phyloP scores from a whole-genome alignment of 208 protist species.

The Wallacemonas collosoma region DNA sequence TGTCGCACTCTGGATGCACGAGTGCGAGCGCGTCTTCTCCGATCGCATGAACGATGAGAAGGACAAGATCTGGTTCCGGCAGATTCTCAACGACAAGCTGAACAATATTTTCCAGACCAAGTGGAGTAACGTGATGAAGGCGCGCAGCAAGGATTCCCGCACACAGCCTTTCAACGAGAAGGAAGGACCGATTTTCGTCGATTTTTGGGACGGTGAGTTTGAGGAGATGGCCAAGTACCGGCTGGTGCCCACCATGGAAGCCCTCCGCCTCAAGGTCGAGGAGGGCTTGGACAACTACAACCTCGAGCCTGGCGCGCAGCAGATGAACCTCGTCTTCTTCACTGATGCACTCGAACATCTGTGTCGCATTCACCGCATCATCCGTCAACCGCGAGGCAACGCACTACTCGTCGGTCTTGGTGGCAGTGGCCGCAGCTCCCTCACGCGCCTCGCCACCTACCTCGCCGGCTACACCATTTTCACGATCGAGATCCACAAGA shows the following conservation, averaged over 20 bases:
- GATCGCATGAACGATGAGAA: conserved; percentile 95
- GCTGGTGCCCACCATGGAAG: conserved; percentile 90
- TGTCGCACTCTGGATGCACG: conserved; percentile 97
- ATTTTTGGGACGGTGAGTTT: conserved; percentile 94
- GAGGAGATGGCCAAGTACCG: conserved; percentile 95
- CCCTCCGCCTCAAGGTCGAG: conserved; percentile 92
- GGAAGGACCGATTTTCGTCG: conserved; percentile 94
- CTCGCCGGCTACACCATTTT: conserved; percentile 96
- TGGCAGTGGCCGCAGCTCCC: conserved; percentile 96
- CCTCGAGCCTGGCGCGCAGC: conserved; percentile 83
- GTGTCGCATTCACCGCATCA: conserved; percentile 96
- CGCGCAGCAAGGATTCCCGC: conserved; percentile 58
- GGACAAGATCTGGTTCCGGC: conserved; percentile 94
- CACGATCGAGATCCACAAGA: conserved; percentile 96
- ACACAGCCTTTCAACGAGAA: conserved; percentile 55
- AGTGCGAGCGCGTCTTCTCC: conserved; percentile 97
- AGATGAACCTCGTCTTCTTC: conserved; percentile 98
- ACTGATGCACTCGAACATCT: conserved; percentile 97
- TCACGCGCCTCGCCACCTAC: conserved; percentile 96
- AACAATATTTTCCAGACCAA: conserved; percentile 92
- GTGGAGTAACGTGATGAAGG: conserved; percentile 92
- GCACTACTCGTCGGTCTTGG: conserved; percentile 98
- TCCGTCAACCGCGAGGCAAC: conserved; percentile 97
- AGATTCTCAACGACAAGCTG: conserved; percentile 93
- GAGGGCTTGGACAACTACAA: conserved; percentile 95